A percentile compares a stretch with the other conserved stretches of the same genome.
Conservation (phyloP, 352 stramenopile species). For the Globisporangium polare region DNA sequence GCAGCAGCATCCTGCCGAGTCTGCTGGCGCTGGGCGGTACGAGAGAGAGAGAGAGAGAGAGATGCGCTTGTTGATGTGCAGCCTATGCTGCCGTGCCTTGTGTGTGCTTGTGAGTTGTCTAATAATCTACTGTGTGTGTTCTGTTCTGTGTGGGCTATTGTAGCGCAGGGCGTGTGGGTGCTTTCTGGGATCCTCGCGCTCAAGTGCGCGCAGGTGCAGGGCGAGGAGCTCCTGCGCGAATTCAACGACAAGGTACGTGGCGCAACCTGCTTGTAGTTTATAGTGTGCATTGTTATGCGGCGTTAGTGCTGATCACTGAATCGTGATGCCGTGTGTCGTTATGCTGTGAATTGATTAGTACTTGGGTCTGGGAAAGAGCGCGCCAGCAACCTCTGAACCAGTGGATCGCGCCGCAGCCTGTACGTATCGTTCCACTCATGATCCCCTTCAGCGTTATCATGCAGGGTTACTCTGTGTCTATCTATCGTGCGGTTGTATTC, state of each 20-base stretch:
- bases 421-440: conserved; percentile 22
- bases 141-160: neutral
- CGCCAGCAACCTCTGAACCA: conserved; percentile 8
- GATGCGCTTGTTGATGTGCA: neutral
- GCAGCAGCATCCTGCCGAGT: conserved; percentile 41
- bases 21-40: conserved; percentile 49
- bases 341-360: conserved; percentile 22
- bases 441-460: neutral
- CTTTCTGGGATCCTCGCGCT: conserved; percentile 54
- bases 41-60: neutral
- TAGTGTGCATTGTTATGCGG: neutral
- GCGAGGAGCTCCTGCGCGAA: conserved; percentile 52
- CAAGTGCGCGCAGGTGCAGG: conserved; percentile 65
- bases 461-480: neutral
- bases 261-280: neutral
- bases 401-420: conserved; percentile 32
- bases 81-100: neutral
- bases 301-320: neutral
- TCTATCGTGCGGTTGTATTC: neutral
- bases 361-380: conserved; percentile 15
- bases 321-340: neutral
- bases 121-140: neutral
- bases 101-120: neutral
- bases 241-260: conserved; percentile 44
- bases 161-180: conserved; percentile 48